Evolutionary conservation across 768 basidiomycete species (phyloP), one percentile per base, ranked within the genome.

Genomic region (Termitomyces sp.): DNA sequence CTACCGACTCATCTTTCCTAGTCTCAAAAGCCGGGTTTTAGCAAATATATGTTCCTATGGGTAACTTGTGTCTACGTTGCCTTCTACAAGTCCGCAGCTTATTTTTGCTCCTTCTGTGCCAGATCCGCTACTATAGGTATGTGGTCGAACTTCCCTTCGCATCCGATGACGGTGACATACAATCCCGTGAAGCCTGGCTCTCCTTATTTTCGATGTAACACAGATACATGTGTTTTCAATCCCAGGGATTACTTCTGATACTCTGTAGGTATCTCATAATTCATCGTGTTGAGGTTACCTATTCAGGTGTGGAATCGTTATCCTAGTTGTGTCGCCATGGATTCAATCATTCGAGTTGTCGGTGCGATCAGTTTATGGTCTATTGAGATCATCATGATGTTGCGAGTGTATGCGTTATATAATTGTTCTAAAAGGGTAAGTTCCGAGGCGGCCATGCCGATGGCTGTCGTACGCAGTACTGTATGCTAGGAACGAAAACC

Each of bases 341-440:
- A 78, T 59, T 70, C 76, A 5, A 70, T 73, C 17, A 77, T 70
- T 31, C 72, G 76, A 4, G 62, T 78, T 10, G 70, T 71, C 5
- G 77, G 79, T 9, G 77, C 75, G 1, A 66, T 79, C 30, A 73
- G 71, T 35, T 64, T 80, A 8, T 79, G 79, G 78, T 71, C 75
- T 30, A 69, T 80, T 15, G 77, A 80, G 62, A 75, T 79, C 15
- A 66, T 79, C 55, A 77, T 80, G 75, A 77, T 77, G 62, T 58
- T 79, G 19, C 68, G 78, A 9, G 67, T 79, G 26, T 78, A 78
- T 57, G 75, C 75, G 0, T 56, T 80, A 11, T 80, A 67, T 54
- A 62, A 66, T 28, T 71, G 73, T 45, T 78, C 75, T 2, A 72
- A 70, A 58, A 71, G 64, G 59, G 77, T 76, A 19, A 56, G 67